Evolutionary conservation across 164 flowering plant species (phyloP).

Genomic region (Brasenia schreberi): DNA sequence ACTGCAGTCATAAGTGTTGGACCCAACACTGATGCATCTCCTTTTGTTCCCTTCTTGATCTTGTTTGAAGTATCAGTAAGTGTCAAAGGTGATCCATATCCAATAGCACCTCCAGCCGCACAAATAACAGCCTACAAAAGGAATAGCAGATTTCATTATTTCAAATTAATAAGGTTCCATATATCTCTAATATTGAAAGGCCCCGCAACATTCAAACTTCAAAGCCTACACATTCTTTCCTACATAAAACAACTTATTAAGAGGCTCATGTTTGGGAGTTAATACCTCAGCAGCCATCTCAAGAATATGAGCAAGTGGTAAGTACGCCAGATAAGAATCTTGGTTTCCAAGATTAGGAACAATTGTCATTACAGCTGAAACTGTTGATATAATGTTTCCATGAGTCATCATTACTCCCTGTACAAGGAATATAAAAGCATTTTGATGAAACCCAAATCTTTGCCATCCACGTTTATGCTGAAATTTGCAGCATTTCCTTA

Average conservation of each 20-base stretch:
- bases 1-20: constrained; percentile 94
- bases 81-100: constrained; percentile 92
- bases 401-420: constrained; percentile 99
- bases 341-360: constrained; percentile 62
- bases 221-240: not conserved
- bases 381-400: constrained; percentile 67
- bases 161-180: not conserved
- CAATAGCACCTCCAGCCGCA: constrained; percentile 74
- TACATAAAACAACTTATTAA: not conserved
- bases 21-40: constrained; percentile 69
- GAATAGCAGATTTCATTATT: not conserved
- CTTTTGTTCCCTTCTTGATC: constrained; percentile 78
- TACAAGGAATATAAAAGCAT: constrained; percentile 2
- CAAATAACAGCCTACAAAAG: constrained; percentile 45
- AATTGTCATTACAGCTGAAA: constrained; percentile 80
- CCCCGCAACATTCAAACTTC: not conserved
- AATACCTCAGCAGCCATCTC: constrained; percentile 96
- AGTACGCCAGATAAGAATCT: constrained; percentile 80
- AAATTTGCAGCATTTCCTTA: no score
- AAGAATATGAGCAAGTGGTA: constrained; percentile 92
- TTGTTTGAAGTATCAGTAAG: constrained; percentile 90
- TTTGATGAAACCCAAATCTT: not conserved
- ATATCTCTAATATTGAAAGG: not conserved
- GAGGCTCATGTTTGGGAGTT: no score
- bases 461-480: no score